Conservation (phyloP, 208 protist species). For the Naegleria gruberi region DNA sequence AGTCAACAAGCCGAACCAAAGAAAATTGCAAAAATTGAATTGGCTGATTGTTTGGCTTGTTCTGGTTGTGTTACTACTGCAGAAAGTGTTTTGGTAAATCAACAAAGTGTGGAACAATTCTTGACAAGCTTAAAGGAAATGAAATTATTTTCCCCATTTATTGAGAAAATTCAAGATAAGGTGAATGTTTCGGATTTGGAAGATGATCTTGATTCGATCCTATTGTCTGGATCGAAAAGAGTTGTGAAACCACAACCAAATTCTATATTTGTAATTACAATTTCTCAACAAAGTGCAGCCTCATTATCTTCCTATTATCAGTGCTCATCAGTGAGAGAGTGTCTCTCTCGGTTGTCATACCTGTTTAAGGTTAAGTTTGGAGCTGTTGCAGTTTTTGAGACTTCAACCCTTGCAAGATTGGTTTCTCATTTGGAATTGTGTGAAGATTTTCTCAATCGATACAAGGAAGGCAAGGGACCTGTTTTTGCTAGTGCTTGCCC, state of each 20-base stretch:
- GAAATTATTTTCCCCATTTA: not conserved
- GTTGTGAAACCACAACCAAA: too few relatives aligned
- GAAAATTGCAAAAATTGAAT: not conserved
- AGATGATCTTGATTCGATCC: too few relatives aligned
- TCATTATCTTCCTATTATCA: conserved; percentile 74
- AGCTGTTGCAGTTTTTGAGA: conserved; percentile 59
- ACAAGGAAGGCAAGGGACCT: conserved; percentile 51
- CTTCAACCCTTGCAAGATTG: conserved; percentile 49
- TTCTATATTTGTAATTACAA: conserved; percentile 53
- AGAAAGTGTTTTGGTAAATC: conserved; percentile 83
- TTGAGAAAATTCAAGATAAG: not conserved
- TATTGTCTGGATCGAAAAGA: too few relatives aligned
- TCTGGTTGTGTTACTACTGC: conserved; percentile 94
- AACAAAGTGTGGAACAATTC: conserved; percentile 59
- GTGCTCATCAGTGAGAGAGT: conserved; percentile 33
- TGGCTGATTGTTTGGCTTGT: conserved; percentile 61
- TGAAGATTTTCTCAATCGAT: conserved; percentile 57
- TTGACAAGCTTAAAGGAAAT: conserved; percentile 31
- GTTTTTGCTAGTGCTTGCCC: conserved; percentile 87
- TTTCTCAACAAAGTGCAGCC: conserved; percentile 79
- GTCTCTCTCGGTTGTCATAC: conserved; percentile 50
- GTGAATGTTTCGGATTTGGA: not conserved
- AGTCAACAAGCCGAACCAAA: not conserved
- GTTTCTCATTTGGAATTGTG: conserved; percentile 62
- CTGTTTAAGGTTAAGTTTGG: conserved; percentile 58